Evolutionary conservation across 2,329 filamentous ascomycete species (phyloP), one percentile per base, ranked within the genome.

Genomic region (Bipolaris sorokiniana): DNA sequence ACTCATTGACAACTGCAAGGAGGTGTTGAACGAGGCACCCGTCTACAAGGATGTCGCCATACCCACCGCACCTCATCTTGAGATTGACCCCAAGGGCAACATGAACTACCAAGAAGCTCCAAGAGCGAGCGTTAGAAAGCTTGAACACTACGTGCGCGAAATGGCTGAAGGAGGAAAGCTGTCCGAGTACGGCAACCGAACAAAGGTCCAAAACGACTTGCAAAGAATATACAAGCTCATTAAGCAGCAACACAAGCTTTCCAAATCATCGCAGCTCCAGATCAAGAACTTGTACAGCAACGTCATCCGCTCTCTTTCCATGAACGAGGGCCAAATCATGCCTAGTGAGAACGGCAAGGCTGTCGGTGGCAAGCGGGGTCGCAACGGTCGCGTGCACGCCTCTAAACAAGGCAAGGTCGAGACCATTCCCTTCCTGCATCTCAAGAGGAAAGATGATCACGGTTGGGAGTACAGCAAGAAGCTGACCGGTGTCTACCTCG

Each of bases 381-480:
- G 81, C 61, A 84, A 81, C 62, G 80, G 81, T 56, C 80, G 79
- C 51, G 73, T 81, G 56, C 84, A 83, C 57, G 80, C 80, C 46
- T 78, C 78, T 70, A 96, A 95, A 83, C 79, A 83, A 56, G 92
- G 92, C 77, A 97, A 97, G 83, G 88, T 96, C 55, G 94, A 98
- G 82, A 97, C 95, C 16, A 96, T 99, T 67, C 95, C 95, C 33
- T 99, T 99, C 87, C 81, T 99, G 51, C 95, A 99, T 77, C 83
- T 99, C 56, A 97, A 97, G 86, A 90, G 92, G 78, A 96, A 96
- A 80, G 88, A 91, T 51, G 87, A 93, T 61, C 90, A 97, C 72
- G 94, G 94, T 60, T 99, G 95, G 95, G 93, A 98, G 74, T 99
- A 98, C 83, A 98, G 92, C 87, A 99, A 98, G 86, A 97, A 96